These are phyloP conservation scores for Colletotrichum tropicale DNA, from an alignment of 2,329 filamentous ascomycete species.

Conservation along the genomic window DNA sequence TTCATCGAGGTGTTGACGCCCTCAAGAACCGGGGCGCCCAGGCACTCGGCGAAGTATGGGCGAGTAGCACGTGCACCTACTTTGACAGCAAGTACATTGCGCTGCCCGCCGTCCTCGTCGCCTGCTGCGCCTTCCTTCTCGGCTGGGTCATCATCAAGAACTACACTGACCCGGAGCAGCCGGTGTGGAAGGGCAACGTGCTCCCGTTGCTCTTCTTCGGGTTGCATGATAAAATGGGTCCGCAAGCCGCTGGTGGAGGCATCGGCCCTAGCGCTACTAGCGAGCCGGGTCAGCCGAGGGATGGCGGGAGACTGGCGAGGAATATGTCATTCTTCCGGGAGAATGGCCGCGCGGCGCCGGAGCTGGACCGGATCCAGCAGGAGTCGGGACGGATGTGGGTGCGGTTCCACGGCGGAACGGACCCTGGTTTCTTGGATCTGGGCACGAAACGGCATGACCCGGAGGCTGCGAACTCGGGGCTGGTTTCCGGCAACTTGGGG, in stretches of 20 bases:
- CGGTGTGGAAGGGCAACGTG: constrained; percentile 16
- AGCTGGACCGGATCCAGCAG: background rate
- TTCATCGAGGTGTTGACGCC: background rate
- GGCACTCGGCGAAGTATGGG: background rate
- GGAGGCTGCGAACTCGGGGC: background rate
- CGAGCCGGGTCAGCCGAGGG: background rate
- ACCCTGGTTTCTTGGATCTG: constrained; percentile 9
- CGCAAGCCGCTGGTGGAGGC: background rate
- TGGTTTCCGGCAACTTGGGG: background rate
- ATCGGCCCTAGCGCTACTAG: background rate
- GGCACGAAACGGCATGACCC: background rate
- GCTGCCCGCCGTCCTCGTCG: background rate
- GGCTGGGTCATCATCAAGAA: constrained; percentile 8
- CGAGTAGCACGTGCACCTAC: background rate
- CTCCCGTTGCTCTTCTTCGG: constrained; percentile 11
- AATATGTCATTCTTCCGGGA: background rate
- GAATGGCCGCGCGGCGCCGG: background rate
- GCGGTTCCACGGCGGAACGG: constrained; percentile 6
- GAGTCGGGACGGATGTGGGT: constrained; percentile 10
- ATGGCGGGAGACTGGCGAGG: background rate
- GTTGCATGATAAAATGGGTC: background rate
- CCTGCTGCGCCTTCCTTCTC: background rate
- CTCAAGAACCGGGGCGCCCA: background rate
- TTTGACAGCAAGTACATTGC: constrained; percentile 8
- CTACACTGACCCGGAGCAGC: constrained; percentile 11